Evolutionary conservation across 2,329 filamentous ascomycete species (phyloP), one percentile per base, ranked within the genome.

Genomic region (Rutstroemia sp.): DNA sequence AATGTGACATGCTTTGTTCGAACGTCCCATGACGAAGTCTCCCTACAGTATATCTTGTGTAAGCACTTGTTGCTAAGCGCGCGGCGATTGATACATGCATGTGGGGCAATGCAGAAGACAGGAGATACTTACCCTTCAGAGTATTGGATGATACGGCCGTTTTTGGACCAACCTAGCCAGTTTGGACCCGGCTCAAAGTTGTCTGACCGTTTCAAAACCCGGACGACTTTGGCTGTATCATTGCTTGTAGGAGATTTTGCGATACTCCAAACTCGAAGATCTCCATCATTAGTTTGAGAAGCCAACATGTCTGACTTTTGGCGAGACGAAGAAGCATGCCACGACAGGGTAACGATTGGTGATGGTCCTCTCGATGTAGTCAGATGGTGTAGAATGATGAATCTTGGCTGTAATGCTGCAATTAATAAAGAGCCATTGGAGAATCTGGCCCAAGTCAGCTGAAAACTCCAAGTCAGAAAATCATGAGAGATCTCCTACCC

Each of bases 101-200:
- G 53, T 48, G 48, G 54, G 44, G 54, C 10, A 52, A 56, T 34
- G 42, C 51, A n/a, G 44, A 48, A 34, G 21, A 39, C 34, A 38
- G 54, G 53, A 36, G 42, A 38, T 39, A 82, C 89, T 75, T 78
- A 96, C 92, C 86, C 84, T 72, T 96, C 90, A 5, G 89, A 88
- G 72, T 85, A 92, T 72, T 99, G 94, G 61, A 99, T 84, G 62
- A 99, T 91, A 63, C 92, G 87, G 40, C 94, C 94, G 74, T 96
- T 97, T 74, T 96, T 97, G 0, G 94, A 97, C 94, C 94, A 99
- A 19, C 85, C 88, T 78, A 96, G 92, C 94, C 94, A 99, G 69
- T 95, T 96, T 39, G 89, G 87, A 1, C 90, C 90, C 2, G 83
- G 74, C 36, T 83, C 75, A 63, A 81, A 84, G 62, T 84, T 84